Conservation (phyloP, 306 rosid species). For the Rosa chinensis region DNA sequence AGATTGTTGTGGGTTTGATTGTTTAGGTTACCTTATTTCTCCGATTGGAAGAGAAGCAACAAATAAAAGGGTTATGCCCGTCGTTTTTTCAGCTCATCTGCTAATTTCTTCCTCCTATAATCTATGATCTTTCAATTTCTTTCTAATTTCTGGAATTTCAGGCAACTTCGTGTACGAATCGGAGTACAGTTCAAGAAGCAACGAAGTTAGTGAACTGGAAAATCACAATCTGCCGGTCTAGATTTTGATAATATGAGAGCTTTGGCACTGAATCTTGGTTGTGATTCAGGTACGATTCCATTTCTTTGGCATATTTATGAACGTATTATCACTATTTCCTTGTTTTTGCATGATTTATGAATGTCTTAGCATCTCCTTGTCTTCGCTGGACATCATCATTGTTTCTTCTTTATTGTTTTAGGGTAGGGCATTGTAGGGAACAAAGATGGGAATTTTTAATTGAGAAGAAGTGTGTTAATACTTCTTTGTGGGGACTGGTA, state of each 20-base stretch:
- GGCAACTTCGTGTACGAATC: too few relatives aligned
- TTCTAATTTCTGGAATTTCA: too few relatives aligned
- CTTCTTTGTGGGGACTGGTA: neutral
- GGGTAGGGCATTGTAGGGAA: neutral
- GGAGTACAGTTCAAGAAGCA: too few relatives aligned
- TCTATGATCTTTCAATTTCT: too few relatives aligned
- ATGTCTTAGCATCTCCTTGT: neutral
- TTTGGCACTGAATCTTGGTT: neutral
- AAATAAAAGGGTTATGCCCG: too few relatives aligned
- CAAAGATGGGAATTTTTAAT: neutral
- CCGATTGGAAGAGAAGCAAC: too few relatives aligned
- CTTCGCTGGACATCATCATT: neutral
- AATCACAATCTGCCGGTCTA: too few relatives aligned
- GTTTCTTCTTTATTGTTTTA: neutral
- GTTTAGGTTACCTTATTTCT: too few relatives aligned
- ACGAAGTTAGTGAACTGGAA: too few relatives aligned
- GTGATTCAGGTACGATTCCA: conserved; percentile 15
- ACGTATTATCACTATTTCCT: neutral
- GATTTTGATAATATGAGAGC: conserved; percentile 2
- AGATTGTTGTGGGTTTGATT: too few relatives aligned
- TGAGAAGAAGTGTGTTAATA: neutral
- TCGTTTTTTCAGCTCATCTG: too few relatives aligned
- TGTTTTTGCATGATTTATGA: neutral
- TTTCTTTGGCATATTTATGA: neutral
- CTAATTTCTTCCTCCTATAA: too few relatives aligned